phyloP scores from a whole-genome alignment of 345 rosid genomes.

The Hibiscus syriacus region DNA sequence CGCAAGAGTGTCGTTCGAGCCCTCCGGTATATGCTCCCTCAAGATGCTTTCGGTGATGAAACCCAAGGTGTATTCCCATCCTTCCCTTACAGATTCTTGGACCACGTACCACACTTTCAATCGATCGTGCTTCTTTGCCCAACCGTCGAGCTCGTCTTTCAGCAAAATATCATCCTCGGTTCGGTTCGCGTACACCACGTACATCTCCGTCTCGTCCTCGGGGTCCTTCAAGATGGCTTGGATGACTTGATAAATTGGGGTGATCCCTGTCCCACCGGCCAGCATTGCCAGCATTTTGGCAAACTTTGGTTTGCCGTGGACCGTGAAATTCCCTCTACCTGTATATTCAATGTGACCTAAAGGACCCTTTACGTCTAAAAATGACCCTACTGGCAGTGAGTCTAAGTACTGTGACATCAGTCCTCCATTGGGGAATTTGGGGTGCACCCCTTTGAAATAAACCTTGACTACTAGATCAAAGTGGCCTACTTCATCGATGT shows the following conservation, averaged over 20 bases:
- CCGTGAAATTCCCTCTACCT: constrained; percentile 64
- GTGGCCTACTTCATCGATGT: constrained; percentile 54
- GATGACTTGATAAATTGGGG: constrained; percentile 77
- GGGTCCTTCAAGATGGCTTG: constrained; percentile 73
- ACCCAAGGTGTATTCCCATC: constrained; percentile 77
- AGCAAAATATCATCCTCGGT: constrained; percentile 78
- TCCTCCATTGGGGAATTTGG: constrained; percentile 82
- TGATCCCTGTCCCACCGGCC: constrained; percentile 93
- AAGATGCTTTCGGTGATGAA: constrained; percentile 58
- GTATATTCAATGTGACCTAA: constrained; percentile 73
- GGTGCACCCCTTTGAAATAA: constrained; percentile 70
- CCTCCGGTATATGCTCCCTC: constrained; percentile 57
- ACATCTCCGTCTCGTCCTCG: constrained; percentile 74
- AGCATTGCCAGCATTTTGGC: constrained; percentile 81
- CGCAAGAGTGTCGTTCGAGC: constrained; percentile 50
- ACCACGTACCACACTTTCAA: constrained; percentile 89
- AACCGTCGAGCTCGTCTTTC: constrained; percentile 73
- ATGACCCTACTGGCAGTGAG: constrained; percentile 52
- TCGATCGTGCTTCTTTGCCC: constrained; percentile 55
- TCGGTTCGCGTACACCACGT: constrained; percentile 77
- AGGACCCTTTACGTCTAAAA: constrained; percentile 77
- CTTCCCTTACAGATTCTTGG: constrained; percentile 42
- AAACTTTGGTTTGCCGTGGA: constrained; percentile 68
- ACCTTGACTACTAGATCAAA: constrained; percentile 77
- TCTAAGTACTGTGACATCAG: constrained; percentile 74